Base-by-base conservation (phyloP, 2,329 filamentous ascomycete species). In the Aureobasidium sp. region DNA sequence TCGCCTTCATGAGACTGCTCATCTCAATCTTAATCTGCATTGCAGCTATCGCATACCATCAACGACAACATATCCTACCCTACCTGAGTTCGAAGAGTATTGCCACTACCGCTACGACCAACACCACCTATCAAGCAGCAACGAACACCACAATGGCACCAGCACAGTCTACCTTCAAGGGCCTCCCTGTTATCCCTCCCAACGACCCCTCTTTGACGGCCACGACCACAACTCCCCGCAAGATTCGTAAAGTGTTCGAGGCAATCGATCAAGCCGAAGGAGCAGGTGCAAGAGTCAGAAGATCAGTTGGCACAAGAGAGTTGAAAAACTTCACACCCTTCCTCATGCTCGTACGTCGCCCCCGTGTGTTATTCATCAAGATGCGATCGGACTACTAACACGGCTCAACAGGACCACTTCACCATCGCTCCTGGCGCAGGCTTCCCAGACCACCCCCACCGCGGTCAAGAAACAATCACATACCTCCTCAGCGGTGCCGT, bases 311-410 rank as follows among this genome's bases (percentile, higher is more conserved):
- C 71, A 97, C 94, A 1, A 87, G 92, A 7, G 87, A 92, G 70
- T 86, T 98, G 27, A 90, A 91, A 75, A 94, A 97, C 83, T 91
- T 98, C 79, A 93, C 91, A 18, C 96, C 95, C 0, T 98, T 98
- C 81, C 48, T 54, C 40, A 64, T 55, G 51, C 61, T 64, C 27
- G 50, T 62, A 43, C 2, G 59, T 62, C 10, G 5, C 33, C 33
- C n/a, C n/a, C 15, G 9, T n/a, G 20, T 13, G 38, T 40, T 16
- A 6, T 38, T 8, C 3, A 11, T n/a, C n/a, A n/a, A 4, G 23
- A 43, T 10, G 42, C 8, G 16, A 25, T 2, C 15, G 15, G 45
- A 45, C 18, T 20, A 40, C 51, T 55, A 55, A 55, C 33, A 55
- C 13, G 23, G 27, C 23, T 13, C n/a, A 16, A 29, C 16, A 55